Conservation (phyloP, 1,284 basidiomycete species). For the Neolentinus lepideus region DNA sequence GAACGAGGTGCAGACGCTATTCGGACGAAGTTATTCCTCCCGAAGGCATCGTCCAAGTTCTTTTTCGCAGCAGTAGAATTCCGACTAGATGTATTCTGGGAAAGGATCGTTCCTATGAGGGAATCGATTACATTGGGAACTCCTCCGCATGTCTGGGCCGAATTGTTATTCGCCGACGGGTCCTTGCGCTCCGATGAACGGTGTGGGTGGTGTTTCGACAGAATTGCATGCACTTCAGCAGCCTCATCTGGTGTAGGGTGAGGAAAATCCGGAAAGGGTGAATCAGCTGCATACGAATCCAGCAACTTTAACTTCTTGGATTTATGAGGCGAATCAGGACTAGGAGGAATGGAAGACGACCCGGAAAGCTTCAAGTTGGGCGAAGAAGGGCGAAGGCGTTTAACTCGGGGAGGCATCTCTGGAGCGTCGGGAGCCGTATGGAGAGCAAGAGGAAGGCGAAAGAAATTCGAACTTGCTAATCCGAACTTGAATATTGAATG, state of each 20-base stretch:
- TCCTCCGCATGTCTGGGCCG: constrained; percentile 45
- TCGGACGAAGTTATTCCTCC: constrained; percentile 51
- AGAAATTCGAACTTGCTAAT: no score
- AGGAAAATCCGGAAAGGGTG: constrained; percentile 47
- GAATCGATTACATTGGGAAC: constrained; percentile 65
- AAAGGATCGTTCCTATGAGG: constrained; percentile 65
- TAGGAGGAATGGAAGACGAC: no score
- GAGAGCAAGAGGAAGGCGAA: no score
- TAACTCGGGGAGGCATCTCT: not conserved
- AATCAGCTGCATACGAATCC: constrained; percentile 31
- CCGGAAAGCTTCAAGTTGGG: not conserved
- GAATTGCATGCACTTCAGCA: constrained; percentile 19
- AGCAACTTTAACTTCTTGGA: constrained; percentile 48
- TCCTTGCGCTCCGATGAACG: constrained; percentile 13
- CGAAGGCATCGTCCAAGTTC: constrained; percentile 51
- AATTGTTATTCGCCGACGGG: constrained; percentile 26
- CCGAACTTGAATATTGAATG: no score
- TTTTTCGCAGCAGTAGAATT: constrained; percentile 64
- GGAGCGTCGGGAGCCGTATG: no score
- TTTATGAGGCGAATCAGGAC: constrained; percentile 12
- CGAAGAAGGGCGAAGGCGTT: not conserved
- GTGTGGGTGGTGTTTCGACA: constrained; percentile 22
- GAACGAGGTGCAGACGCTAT: constrained; percentile 46
- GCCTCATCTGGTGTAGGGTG: constrained; percentile 43
- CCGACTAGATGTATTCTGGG: constrained; percentile 62